A percentile compares a stretch with the other conserved stretches of the same genome.
These are phyloP conservation scores for Sequoia sempervirens DNA, from an alignment of 75 land plant species.

Conservation along the genomic window DNA sequence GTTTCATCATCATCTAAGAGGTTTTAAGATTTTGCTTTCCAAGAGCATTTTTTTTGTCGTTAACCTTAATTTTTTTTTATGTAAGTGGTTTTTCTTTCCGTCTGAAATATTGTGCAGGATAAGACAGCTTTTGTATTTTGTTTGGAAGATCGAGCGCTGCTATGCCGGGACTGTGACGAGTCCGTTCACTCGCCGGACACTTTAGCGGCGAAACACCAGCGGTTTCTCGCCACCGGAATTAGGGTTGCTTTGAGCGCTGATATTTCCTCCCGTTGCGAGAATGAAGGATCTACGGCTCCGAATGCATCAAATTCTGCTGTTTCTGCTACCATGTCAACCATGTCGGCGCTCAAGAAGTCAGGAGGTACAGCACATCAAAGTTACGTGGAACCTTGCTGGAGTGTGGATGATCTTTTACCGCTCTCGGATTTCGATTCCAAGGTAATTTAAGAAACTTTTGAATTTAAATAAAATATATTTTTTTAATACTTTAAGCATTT, in stretches of 20 bases:
- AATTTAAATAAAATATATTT: no score
- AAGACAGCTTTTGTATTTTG: conserved; percentile 84
- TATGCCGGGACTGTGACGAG: conserved; percentile 74
- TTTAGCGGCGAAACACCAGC: conserved; percentile 55
- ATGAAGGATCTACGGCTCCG: conserved; percentile 14
- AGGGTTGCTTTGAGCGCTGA: conserved; percentile 45
- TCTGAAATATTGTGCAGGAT: conserved; percentile 38
- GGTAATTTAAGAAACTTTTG: no score
- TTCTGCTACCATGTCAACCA: background rate
- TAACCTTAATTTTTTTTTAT: no score
- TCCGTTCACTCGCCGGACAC: conserved; percentile 50
- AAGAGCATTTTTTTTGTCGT: no score
- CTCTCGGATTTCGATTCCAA: conserved; percentile 48
- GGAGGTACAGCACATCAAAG: no score
- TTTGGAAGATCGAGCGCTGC: conserved; percentile 78
- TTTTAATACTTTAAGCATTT: no score
- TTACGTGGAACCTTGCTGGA: conserved; percentile 25
- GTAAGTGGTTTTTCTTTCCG: background rate
- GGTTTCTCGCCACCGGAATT: conserved; percentile 72
- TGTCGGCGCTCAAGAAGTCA: background rate
- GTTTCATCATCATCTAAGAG: no score
- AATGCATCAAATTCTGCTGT: conserved; percentile 10
- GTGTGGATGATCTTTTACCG: conserved; percentile 56
- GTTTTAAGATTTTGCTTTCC: no score
- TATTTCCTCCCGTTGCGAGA: conserved; percentile 13